phyloP scores from a whole-genome alignment of 805 yeast species.

The Kodamaea jinghongensis region DNA sequence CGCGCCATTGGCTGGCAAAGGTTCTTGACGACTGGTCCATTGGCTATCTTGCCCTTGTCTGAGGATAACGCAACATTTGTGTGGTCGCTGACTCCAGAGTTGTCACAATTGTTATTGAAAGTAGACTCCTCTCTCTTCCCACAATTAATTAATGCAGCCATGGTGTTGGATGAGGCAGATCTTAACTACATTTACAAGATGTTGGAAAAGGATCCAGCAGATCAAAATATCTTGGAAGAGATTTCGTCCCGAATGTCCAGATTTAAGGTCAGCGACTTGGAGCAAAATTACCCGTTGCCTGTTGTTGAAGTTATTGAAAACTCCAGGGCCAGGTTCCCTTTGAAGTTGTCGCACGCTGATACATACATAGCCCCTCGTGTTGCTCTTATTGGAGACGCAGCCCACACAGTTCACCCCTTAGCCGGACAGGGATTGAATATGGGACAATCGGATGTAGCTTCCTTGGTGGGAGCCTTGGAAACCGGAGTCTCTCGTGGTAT shows the following conservation, averaged over 20 bases:
- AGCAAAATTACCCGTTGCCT: conserved; percentile 65
- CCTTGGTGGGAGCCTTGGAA: conserved; percentile 67
- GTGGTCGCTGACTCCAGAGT: conserved; percentile 84
- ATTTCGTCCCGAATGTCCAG: conserved; percentile 65
- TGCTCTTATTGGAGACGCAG: conserved; percentile 97
- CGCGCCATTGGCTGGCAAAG: conserved; percentile 88
- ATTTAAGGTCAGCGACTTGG: conserved; percentile 43
- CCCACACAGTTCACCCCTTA: conserved; percentile 94
- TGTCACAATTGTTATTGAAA: conserved; percentile 60
- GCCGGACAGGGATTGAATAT: conserved; percentile 98
- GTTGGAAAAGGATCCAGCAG: conserved; percentile 36
- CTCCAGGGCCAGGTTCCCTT: conserved; percentile 85
- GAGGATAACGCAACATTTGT: conserved; percentile 86
- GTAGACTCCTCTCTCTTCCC: conserved; percentile 63
- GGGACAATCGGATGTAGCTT: conserved; percentile 92
- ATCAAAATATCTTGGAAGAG: conserved; percentile 58
- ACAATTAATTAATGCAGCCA: conserved; percentile 78
- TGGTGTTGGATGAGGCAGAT: conserved; percentile 75
- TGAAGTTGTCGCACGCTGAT: conserved; percentile 87
- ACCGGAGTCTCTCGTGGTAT: conserved; percentile 71
- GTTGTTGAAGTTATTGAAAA: conserved; percentile 55
- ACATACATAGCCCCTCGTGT: conserved; percentile 78
- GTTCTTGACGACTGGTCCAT: conserved; percentile 86
- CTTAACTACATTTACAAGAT: conserved; percentile 61
- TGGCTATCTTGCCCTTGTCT: conserved; percentile 88